Percentiles rank a stretch among this genome's conserved stretches.
Conservation (phyloP, 2,329 filamentous ascomycete species). For the Aspergillus quadrilineatus region DNA sequence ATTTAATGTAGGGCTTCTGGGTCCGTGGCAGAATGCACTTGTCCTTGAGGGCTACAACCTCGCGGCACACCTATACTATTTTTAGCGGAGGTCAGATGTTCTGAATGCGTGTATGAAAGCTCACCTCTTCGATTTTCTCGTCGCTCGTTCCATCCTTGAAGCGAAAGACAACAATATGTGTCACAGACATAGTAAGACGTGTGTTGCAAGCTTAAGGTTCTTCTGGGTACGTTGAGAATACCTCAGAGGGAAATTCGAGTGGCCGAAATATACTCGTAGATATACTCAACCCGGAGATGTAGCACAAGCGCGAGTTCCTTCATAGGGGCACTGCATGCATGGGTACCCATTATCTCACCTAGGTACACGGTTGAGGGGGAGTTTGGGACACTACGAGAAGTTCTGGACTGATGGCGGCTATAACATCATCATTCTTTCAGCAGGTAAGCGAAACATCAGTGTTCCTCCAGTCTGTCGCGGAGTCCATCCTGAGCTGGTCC, state of each 20-base stretch:
- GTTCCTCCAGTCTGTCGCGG: too few species aligned
- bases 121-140: slow-evolving; percentile 57
- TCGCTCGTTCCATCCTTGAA: slow-evolving; percentile 56
- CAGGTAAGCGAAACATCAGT: too few species aligned
- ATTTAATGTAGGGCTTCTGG: slow-evolving; percentile 40
- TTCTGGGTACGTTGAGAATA: background rate
- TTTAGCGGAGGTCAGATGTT: slow-evolving; percentile 25
- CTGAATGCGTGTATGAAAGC: slow-evolving; percentile 21
- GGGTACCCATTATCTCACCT: too few species aligned
- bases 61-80: slow-evolving; percentile 50
- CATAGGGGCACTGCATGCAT: too few species aligned
- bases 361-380: too few species aligned
- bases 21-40: slow-evolving; percentile 61
- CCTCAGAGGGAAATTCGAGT: background rate
- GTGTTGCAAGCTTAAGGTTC: background rate
- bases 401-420: too few species aligned
- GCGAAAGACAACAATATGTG: slow-evolving; percentile 68
- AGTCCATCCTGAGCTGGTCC: too few species aligned
- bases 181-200: slow-evolving; percentile 55
- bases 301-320: too few species aligned
- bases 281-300: background rate
- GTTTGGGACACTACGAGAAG: too few species aligned
- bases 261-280: background rate
- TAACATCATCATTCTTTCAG: too few species aligned
- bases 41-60: slow-evolving; percentile 50